A percentile compares a stretch with the other conserved stretches of the same genome.
These are phyloP conservation scores for Lecanicillium sp. DNA, from an alignment of 2,329 filamentous ascomycete genomes.

Conservation along the genomic window DNA sequence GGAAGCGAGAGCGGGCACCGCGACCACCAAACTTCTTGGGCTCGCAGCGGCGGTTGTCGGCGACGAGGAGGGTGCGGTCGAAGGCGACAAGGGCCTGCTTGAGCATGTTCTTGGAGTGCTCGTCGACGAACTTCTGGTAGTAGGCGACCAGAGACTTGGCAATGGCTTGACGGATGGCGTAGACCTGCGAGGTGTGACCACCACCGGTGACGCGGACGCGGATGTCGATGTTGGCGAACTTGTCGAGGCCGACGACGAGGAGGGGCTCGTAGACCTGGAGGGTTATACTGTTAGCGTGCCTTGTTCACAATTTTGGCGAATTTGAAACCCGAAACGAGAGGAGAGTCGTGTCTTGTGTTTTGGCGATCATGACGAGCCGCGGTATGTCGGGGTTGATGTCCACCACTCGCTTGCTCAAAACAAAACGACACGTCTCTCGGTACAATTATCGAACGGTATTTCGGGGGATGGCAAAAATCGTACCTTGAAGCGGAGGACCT, in stretches of 20 bases:
- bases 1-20: conserved; percentile 92
- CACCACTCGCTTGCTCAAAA: too few relatives aligned
- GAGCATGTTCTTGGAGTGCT: conserved; percentile 99
- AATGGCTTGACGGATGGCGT: conserved; percentile 98
- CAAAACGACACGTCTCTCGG: too few relatives aligned
- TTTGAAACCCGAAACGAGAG: conserved; percentile 7
- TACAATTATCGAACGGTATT: too few relatives aligned
- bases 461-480: conserved; percentile 16
- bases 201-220: conserved; percentile 92
- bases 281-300: conserved; percentile 13
- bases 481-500: conserved; percentile 97
- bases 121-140: conserved; percentile 99
- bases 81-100: conserved; percentile 96
- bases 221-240: conserved; percentile 95
- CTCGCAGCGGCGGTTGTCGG: conserved; percentile 98
- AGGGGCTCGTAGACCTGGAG: conserved; percentile 91
- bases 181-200: conserved; percentile 96
- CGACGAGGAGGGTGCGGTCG: conserved; percentile 94
- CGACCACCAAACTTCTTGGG: conserved; percentile 97
- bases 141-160: conserved; percentile 73
- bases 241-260: conserved; percentile 94
- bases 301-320: not conserved
- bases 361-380: too few relatives aligned
- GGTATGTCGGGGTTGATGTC: too few relatives aligned
- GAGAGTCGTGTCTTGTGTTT: too few relatives aligned